Evolutionary conservation across 805 yeast species (phyloP).

Genomic region (Yarrowia hollandica): DNA sequence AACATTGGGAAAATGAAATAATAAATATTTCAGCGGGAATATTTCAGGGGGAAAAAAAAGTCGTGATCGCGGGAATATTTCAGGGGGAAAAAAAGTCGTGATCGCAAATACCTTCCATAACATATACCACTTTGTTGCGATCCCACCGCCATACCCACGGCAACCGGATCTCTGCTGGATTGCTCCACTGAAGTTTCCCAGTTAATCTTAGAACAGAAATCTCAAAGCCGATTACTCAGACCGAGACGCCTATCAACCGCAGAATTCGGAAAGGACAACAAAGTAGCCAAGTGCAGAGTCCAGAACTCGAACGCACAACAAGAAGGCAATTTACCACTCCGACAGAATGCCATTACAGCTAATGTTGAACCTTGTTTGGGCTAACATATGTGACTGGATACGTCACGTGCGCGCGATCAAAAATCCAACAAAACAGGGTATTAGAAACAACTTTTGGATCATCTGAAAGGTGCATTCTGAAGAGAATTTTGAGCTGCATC

Average conservation of each 20-base stretch:
- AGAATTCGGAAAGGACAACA: slow-evolving; percentile 29
- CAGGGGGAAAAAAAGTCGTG: slow-evolving; percentile 2
- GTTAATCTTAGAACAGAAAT: slow-evolving; percentile 25
- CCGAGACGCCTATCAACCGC: slow-evolving; percentile 30
- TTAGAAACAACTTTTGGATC: no score
- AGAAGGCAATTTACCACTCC: slow-evolving; percentile 95
- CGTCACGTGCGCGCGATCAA: slow-evolving; percentile 16
- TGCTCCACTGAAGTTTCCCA: slow-evolving; percentile 29
- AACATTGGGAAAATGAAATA: no score
- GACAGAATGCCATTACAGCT: slow-evolving; percentile 73
- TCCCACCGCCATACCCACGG: slow-evolving; percentile 30
- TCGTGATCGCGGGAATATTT: no score
- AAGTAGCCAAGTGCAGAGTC: slow-evolving; percentile 24
- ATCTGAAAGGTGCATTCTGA: no score
- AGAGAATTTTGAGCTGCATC: no score
- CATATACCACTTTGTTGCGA: slow-evolving; percentile 24
- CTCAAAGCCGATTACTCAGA: slow-evolving; percentile 30
- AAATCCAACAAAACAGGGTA: no score
- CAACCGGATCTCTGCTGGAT: slow-evolving; percentile 30
- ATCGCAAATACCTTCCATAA: background rate
- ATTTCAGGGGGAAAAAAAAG: no score
- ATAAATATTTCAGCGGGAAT: no score
- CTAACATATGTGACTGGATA: background rate
- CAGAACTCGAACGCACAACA: slow-evolving; percentile 78
- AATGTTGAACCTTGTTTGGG: background rate